These are phyloP conservation scores for Ilex asprella DNA, from an alignment of 257 asterid species.

Conservation along the genomic window DNA sequence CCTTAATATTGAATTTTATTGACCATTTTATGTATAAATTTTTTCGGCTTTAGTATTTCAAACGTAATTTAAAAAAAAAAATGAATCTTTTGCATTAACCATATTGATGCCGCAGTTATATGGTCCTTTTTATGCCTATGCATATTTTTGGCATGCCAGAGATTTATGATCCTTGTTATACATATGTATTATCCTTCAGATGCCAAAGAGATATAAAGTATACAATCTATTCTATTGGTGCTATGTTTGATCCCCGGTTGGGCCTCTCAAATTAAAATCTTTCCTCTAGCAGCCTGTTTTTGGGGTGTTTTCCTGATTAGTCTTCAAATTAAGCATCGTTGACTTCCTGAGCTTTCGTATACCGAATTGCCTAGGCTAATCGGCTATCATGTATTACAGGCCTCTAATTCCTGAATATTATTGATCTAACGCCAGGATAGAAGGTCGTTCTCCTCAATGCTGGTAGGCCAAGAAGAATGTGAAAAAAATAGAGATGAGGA, in stretches of 20 bases:
- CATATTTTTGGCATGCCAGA: background rate
- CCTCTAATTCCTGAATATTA: background rate
- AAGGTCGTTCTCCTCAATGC: slow-evolving; percentile 20
- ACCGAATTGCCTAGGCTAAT: background rate
- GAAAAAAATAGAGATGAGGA: slow-evolving; percentile 5
- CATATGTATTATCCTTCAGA: too few relatives aligned
- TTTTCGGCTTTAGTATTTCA: too few relatives aligned
- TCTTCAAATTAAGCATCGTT: too few relatives aligned
- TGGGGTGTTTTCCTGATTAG: background rate
- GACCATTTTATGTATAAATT: too few relatives aligned
- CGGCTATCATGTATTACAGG: background rate
- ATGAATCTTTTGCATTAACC: background rate
- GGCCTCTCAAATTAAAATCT: too few relatives aligned
- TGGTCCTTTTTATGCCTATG: background rate
- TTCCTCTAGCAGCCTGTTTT: background rate
- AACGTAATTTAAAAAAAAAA: background rate
- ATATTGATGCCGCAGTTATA: background rate
- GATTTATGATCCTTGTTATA: background rate
- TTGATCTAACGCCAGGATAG: slow-evolving; percentile 19
- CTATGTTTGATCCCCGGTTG: too few relatives aligned
- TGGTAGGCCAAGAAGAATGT: slow-evolving; percentile 19
- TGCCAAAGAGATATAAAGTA: too few relatives aligned
- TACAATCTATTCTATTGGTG: too few relatives aligned
- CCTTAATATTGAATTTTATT: too few relatives aligned
- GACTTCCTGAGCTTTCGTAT: background rate